Conservation (phyloP, 352 stramenopile species). For the Globisporangium ultimum region DNA sequence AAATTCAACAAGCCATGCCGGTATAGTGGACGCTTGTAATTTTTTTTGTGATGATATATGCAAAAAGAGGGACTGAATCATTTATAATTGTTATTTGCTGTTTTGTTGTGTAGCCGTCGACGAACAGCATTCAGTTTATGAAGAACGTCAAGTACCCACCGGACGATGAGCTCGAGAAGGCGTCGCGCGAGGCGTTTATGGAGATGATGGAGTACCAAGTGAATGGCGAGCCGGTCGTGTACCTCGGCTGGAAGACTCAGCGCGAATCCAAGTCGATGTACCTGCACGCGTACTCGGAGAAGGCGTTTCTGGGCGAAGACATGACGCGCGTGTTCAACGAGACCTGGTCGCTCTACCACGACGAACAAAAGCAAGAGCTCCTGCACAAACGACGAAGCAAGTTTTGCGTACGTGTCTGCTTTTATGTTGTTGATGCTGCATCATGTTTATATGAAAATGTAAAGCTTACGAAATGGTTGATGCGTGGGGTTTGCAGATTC, state of each 20-base stretch:
- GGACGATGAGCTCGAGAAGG: conserved; percentile 78
- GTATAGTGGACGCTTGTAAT: conserved; percentile 23
- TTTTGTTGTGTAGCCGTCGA: conserved; percentile 44
- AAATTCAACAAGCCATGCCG: conserved; percentile 84
- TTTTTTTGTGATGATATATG: not conserved
- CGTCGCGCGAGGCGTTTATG: conserved; percentile 65
- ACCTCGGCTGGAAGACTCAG: conserved; percentile 77
- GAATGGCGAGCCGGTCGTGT: conserved; percentile 56
- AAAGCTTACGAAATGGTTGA: not conserved
- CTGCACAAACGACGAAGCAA: conserved; percentile 76
- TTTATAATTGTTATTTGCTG: conserved; percentile 8
- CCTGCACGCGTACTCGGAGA: conserved; percentile 74
- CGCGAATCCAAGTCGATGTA: conserved; percentile 87
- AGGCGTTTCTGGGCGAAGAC: conserved; percentile 65
- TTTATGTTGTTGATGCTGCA: not conserved
- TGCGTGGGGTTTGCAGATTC: conserved; percentile 41
- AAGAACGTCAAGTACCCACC: conserved; percentile 83
- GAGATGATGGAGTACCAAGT: conserved; percentile 84
- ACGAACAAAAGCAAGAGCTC: conserved; percentile 68
- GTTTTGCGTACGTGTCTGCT: conserved; percentile 64
- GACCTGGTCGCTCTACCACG: conserved; percentile 72
- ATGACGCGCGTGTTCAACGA: conserved; percentile 77
- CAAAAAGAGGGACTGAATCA: not conserved
- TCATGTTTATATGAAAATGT: no score
- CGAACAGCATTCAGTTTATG: conserved; percentile 86